Conservation (phyloP, 2,329 filamentous ascomycete species). For the Fonsecaea pugnacius region DNA sequence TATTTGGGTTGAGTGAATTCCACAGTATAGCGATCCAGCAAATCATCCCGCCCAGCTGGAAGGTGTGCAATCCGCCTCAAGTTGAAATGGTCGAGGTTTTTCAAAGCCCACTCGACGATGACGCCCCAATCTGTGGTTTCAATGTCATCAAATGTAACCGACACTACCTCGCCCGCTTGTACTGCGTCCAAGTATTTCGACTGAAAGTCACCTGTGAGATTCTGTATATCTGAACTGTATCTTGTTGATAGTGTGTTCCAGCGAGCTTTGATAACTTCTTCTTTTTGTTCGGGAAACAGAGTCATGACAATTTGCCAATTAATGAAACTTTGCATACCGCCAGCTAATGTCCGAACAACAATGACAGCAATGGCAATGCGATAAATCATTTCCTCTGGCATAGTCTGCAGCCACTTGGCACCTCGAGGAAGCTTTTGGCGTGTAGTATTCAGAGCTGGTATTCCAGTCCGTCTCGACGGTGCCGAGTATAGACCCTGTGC, state of each 20-base stretch:
- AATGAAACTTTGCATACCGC: conserved; percentile 49
- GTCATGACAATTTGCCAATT: conserved; percentile 52
- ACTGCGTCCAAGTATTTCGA: conserved; percentile 53
- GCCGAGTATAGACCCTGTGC: neutral
- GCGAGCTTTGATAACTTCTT: conserved; percentile 45
- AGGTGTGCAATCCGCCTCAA: conserved; percentile 47
- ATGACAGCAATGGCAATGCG: conserved; percentile 50
- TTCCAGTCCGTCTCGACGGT: neutral
- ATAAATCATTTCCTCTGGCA: conserved; percentile 34
- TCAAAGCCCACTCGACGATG: conserved; percentile 53
- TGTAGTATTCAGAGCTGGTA: neutral
- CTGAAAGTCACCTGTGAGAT: conserved; percentile 54
- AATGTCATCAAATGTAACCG: conserved; percentile 51
- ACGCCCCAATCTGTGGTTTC: conserved; percentile 52
- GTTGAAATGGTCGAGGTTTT: conserved; percentile 47
- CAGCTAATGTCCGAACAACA: conserved; percentile 51
- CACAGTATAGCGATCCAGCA: conserved; percentile 49
- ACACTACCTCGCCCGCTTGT: conserved; percentile 47
- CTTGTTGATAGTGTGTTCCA: conserved; percentile 46
- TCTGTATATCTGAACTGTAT: conserved; percentile 47
- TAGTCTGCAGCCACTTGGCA: conserved; percentile 24
- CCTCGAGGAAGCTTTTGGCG: conserved; percentile 6
- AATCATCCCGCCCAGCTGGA: conserved; percentile 50
- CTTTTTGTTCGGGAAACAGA: conserved; percentile 48
- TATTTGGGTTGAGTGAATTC: conserved; percentile 42